Base-by-base conservation (phyloP, 352 stramenopile species). In the Phytophthora parvispora region DNA sequence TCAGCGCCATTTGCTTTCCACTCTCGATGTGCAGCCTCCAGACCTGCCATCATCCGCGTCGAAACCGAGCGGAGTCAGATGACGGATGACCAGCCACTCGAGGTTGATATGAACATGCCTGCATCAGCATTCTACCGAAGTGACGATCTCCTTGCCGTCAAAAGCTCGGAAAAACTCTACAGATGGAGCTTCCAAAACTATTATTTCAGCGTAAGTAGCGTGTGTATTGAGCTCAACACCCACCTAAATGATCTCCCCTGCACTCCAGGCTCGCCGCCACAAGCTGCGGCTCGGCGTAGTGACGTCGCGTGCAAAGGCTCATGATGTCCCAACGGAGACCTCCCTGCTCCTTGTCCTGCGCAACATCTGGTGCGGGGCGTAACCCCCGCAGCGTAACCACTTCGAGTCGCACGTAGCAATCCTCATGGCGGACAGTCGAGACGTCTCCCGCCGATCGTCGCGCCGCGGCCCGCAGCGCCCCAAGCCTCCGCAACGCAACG, bases 1-100 rank as follows among this genome's bases (percentile, higher is more conserved):
- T 59, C 32, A 68, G 32, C 43, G 58, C 50, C 59, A 73, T 64
- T 56, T 63, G 58, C 58, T 64, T 69, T 43, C 45, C 57, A 22
- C 16, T 15, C 16, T 47, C 31, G 45, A 59, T 69, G 62, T 53
- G 62, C 53, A 53, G 31, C 31, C 51, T 27, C 12, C n/a, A 47
- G n/a, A 24, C 10, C 18, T 15, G 32, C 12, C 6, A 24, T 38
- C 25, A 25, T 42, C 20, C n/a, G 8, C n/a, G 20, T 25, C 42
- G 27, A 8, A 10, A 59, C 31, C n/a, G n/a, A n/a, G n/a, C n/a
- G n/a, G 38, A 13, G 18, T 45, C 6, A 40, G 2, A 7, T 20
- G 36, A 31, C 20, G 38, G 22, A 51, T 45, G 45, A 22, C 20
- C 42, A 28, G 20, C 25, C 32, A 15, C 52, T 36, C 12, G 20